phyloP scores from a whole-genome alignment of 208 protist species.

The Leishmania lainsoni region DNA sequence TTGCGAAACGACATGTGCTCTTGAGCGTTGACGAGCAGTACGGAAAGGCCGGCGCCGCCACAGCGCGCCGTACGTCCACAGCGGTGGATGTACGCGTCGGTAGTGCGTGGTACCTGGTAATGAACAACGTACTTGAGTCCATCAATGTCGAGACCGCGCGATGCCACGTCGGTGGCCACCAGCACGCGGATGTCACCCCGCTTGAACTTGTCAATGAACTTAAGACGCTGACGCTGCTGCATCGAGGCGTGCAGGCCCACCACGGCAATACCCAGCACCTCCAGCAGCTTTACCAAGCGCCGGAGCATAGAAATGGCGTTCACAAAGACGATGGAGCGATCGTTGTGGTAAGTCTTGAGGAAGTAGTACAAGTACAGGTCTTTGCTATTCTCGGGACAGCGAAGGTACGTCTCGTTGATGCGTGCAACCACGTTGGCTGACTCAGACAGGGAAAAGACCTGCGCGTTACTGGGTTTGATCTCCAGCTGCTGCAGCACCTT shows the following conservation, averaged over 20 bases:
- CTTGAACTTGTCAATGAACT: conserved; percentile 96
- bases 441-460: conserved; percentile 86
- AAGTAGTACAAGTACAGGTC: conserved; percentile 96
- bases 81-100: conserved; percentile 97
- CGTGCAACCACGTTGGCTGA: conserved; percentile 71
- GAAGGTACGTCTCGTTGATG: conserved; percentile 92
- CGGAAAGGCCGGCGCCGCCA: conserved; percentile 76
- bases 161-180: conserved; percentile 93
- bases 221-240: conserved; percentile 97
- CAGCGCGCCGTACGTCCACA: conserved; percentile 96
- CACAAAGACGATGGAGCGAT: conserved; percentile 94
- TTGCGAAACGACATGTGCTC: conserved; percentile 90
- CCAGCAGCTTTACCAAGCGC: conserved; percentile 92
- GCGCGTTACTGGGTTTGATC: conserved; percentile 69
- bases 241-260: conserved; percentile 95
- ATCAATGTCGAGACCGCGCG: conserved; percentile 95
- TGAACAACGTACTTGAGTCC: conserved; percentile 96
- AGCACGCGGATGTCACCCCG: conserved; percentile 72
- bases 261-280: conserved; percentile 82
- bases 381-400: conserved; percentile 94
- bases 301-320: conserved; percentile 94
- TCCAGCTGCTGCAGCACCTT: conserved; percentile 70
- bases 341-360: conserved; percentile 80
- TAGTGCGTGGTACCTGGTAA: conserved; percentile 95
- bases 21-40: conserved; percentile 84